phyloP scores from a whole-genome alignment of 176 grass and related monocot species.

The Thinopyrum elongatum region DNA sequence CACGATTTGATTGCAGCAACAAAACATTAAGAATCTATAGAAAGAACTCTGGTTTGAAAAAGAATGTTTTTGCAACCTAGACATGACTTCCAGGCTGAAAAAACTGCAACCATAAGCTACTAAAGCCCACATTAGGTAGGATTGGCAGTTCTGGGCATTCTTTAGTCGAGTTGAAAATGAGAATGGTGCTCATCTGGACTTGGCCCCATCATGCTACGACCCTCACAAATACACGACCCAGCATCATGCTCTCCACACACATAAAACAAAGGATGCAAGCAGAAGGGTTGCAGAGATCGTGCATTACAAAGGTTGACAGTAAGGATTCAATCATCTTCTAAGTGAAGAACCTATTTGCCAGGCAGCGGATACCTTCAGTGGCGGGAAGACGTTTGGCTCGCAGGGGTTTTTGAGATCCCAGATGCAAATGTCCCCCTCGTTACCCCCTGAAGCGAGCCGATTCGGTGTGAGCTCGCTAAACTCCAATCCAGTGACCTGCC shows the following conservation, averaged over 20 bases:
- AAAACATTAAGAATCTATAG: not conserved
- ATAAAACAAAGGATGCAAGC: not conserved
- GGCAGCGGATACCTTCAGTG: conserved; percentile 69
- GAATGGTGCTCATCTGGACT: not conserved
- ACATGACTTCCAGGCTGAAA: not conserved
- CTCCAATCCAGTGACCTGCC: conserved; percentile 86
- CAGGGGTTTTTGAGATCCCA: conserved; percentile 90
- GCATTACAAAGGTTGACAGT: conserved; percentile 7
- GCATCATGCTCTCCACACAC: not conserved
- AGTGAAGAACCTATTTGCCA: not conserved
- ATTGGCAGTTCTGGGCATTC: conserved; percentile 4
- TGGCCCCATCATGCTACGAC: not conserved
- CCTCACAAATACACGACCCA: not conserved
- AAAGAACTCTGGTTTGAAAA: not conserved
- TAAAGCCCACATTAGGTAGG: not conserved
- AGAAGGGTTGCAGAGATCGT: not conserved
- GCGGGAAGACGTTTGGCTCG: conserved; percentile 65
- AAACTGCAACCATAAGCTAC: not conserved
- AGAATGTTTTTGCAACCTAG: not conserved
- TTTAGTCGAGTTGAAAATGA: not conserved
- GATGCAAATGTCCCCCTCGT: conserved; percentile 86
- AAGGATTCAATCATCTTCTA: not conserved
- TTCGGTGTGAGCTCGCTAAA: conserved; percentile 73
- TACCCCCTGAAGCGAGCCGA: conserved; percentile 82
- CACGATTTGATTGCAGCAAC: not conserved